Base-by-base conservation (phyloP, 306 rosid species). In the Boehmeria nivea region DNA sequence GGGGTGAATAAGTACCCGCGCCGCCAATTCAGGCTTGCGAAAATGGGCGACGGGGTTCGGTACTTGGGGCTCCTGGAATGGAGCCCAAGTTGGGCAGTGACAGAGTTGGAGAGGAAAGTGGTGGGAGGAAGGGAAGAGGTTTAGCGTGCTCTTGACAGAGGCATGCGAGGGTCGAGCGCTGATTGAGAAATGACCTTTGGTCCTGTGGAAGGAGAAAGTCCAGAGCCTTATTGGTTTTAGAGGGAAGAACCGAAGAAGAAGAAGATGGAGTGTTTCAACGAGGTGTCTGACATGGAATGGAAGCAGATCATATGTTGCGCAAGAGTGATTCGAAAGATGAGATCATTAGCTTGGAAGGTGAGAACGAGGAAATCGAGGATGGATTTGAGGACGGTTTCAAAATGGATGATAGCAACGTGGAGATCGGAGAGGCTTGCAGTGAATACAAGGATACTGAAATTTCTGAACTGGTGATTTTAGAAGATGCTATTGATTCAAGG, bases 71-170 rank as follows among this genome's bases (percentile, higher is more conserved):
- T 84, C 72, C 91, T 76, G 21, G 52, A 57, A 67, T 86, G 95
- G 94, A 80, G 80, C 47, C 94, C 94, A 65, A 43, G 61, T 19
- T 82, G 86, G 95, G 89, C 94, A 17, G 68, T 84, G 53, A 90
- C 98, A 0, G 95, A 84, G 77, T 34, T 87, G 55, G 95, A 87
- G 83, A 90, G 72, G 76, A 86, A 69, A 75, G 67, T 54, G 8
- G 59, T 27, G 48, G 0, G 98, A 90, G 89, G 79, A 96, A 43
- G 95, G 98, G 65, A 87, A 84, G 88, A 78, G 98, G 71, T 84
- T 84, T 60, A 76, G 84, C 40, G 94, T 90, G 57, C 84, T 84
- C 72, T 65, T 90, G 36, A 87, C 76, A 0, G 94, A 84, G 65
- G 94, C 89, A 47, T 90, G 84, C 62, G 85, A 84, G 4, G 85